These are phyloP conservation scores for Terana coerulea DNA, from an alignment of 768 basidiomycete species.

Conservation along the genomic window DNA sequence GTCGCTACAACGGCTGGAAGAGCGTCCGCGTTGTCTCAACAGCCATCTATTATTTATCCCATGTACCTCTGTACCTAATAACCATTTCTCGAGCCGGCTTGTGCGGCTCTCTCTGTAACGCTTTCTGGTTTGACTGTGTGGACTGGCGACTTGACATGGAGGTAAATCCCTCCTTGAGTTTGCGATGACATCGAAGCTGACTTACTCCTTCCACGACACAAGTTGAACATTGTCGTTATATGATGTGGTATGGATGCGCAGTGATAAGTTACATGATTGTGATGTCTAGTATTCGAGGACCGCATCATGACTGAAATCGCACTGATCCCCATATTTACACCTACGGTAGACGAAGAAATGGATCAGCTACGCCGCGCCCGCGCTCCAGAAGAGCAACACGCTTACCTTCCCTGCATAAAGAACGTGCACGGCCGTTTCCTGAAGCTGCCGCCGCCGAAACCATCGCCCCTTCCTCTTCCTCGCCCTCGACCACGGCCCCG, in stretches of 20 bases:
- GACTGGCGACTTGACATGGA: too few relatives aligned
- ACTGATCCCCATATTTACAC: conserved; percentile 87
- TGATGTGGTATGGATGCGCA: too few relatives aligned
- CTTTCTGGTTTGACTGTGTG: background rate
- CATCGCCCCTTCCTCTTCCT: conserved; percentile 45
- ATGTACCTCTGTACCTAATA: conserved; percentile 15
- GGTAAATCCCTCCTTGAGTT: too few relatives aligned
- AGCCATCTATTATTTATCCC: conserved; percentile 14
- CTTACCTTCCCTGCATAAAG: conserved; percentile 91
- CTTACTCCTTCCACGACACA: too few relatives aligned
- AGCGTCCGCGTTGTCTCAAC: conserved; percentile 12
- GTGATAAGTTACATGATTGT: background rate
- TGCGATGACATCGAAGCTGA: too few relatives aligned
- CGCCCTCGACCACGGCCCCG: conserved; percentile 59
- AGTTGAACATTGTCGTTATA: too few relatives aligned
- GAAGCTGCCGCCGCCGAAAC: conserved; percentile 74
- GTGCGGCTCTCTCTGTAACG: background rate
- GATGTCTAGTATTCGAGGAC: conserved; percentile 1
- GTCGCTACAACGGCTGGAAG: conserved; percentile 4
- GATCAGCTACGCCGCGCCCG: conserved; percentile 35
- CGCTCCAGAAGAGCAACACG: conserved; percentile 40
- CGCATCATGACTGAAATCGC: conserved; percentile 73
- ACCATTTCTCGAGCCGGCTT: background rate
- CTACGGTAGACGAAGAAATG: conserved; percentile 51
- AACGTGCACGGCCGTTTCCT: conserved; percentile 90